Base-by-base conservation (phyloP, 2,329 filamentous ascomycete genomes). In the Calonectria pseudoreteaudii region DNA sequence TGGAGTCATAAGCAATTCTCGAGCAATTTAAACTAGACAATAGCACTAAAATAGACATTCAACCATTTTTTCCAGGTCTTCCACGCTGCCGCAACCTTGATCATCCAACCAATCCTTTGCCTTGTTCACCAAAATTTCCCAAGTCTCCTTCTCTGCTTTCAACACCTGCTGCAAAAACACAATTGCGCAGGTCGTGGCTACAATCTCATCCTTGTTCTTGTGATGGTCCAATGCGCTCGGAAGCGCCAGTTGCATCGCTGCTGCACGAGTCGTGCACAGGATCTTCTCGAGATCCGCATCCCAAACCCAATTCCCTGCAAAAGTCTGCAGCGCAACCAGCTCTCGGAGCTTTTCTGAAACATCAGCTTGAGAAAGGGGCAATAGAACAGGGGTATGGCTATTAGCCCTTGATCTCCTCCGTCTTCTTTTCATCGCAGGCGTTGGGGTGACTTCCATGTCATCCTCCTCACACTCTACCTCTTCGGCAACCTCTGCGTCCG, bases 71-170 rank as follows among this genome's bases (percentile, higher is more conserved):
- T 53, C 50, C 26, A 53, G 28, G 2, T 53, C 50, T 18, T 20
- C 50, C 26, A 53, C 50, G 26, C n/a, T 16, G 71, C 26, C 14
- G 73, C 75, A 77, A 4, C 77, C 65, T 3, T 73, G 73, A 1
- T 70, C 70, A 41, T 73, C 66, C 41, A 92, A 68, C 89, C 90
- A 93, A 0, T 58, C 79, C 77, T 83, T 85, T 0, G 90, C 91
- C 85, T 93, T 93, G 18, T 89, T 88, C 26, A 88, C 90, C 49
- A 94, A 83, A 85, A 94, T 85, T 73, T 92, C 91, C 92, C 92
- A 94, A 10, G 87, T 86, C 3, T 91, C 91, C 79, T 85, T 83
- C 68, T 90, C 85, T 0, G 74, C 82, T 0, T 38, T 76, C 72
- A 90, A 76, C 70, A 85, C 87, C 41, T 64, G 80, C 77, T 90